phyloP scores from a whole-genome alignment of 2,329 filamentous ascomycete species.

The Golovinomyces cichoracearum region DNA sequence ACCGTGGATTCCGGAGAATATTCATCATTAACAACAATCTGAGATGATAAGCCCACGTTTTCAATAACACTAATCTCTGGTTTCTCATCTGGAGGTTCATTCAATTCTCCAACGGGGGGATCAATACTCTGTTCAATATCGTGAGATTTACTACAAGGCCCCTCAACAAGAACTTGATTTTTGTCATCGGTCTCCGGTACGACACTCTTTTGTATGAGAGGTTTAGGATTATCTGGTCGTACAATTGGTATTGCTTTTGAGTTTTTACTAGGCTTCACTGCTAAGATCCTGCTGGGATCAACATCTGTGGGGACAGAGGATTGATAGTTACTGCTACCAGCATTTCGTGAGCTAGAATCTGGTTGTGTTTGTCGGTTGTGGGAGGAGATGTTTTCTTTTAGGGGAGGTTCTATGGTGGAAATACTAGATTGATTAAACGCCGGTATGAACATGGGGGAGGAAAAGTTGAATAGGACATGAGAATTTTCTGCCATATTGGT shows the following conservation, averaged over 20 bases:
- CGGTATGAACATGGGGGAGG: slow-evolving; percentile 47
- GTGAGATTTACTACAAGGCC: too few relatives aligned
- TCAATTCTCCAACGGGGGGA: too few relatives aligned
- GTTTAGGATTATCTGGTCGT: slow-evolving; percentile 29
- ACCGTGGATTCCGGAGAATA: too few relatives aligned
- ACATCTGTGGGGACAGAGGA: slow-evolving; percentile 45
- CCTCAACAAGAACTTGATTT: too few relatives aligned
- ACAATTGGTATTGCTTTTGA: slow-evolving; percentile 70
- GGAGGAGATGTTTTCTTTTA: slow-evolving; percentile 49
- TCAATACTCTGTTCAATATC: too few relatives aligned
- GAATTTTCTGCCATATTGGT: slow-evolving; percentile 10
- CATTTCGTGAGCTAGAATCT: slow-evolving; percentile 22
- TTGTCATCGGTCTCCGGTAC: slow-evolving; percentile 31
- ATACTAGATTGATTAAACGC: slow-evolving; percentile 40
- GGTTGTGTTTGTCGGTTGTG: slow-evolving; percentile 36
- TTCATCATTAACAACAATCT: too few relatives aligned
- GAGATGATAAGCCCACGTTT: too few relatives aligned
- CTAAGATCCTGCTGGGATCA: slow-evolving; percentile 32
- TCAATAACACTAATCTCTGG: too few relatives aligned
- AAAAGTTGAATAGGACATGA: slow-evolving; percentile 35
- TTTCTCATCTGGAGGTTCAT: too few relatives aligned
- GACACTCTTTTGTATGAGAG: slow-evolving; percentile 17
- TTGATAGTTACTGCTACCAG: slow-evolving; percentile 18
- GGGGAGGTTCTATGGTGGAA: slow-evolving; percentile 36
- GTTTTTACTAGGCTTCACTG: slow-evolving; percentile 38